These are phyloP conservation scores for Sabuloglossum arenarium DNA, from an alignment of 495 filamentous ascomycete genomes.

Conservation along the genomic window DNA sequence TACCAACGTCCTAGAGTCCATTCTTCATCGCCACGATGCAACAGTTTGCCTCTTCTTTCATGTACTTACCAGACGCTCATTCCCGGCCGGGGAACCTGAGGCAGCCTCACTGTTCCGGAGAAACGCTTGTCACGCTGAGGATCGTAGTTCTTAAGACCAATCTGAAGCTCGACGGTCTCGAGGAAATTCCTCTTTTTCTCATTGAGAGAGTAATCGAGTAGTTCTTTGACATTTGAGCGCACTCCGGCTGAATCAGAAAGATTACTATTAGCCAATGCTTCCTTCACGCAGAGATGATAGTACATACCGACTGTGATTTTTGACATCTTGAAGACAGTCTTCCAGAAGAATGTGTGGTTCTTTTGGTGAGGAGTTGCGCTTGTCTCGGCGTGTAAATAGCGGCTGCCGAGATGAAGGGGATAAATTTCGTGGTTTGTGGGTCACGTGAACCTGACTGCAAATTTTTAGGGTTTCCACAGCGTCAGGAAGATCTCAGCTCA, in stretches of 20 bases:
- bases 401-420: background rate
- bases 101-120: conserved; percentile 93
- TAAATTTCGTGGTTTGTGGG: background rate
- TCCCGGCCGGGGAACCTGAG: conserved; percentile 70
- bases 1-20: background rate
- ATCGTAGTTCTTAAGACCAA: conserved; percentile 99
- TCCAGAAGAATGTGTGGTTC: conserved; percentile 30
- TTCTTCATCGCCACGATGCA: background rate
- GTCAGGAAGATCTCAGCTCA: too few relatives aligned
- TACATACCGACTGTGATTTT: conserved; percentile 17
- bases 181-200: conserved; percentile 99
- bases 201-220: conserved; percentile 85
- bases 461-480: too few relatives aligned
- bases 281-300: background rate
- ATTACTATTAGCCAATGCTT: conserved; percentile 10
- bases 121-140: conserved; percentile 99
- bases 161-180: conserved; percentile 87
- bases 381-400: background rate
- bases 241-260: conserved; percentile 52
- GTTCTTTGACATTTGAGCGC: conserved; percentile 74
- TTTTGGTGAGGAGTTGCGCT: conserved; percentile 11
- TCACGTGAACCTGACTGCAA: background rate
- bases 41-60: background rate
- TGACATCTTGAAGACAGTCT: conserved; percentile 30
- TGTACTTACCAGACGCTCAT: conserved; percentile 71